Base-by-base conservation (phyloP, 352 stramenopile genomes). In the Stephanocyclus meneghinianus region DNA sequence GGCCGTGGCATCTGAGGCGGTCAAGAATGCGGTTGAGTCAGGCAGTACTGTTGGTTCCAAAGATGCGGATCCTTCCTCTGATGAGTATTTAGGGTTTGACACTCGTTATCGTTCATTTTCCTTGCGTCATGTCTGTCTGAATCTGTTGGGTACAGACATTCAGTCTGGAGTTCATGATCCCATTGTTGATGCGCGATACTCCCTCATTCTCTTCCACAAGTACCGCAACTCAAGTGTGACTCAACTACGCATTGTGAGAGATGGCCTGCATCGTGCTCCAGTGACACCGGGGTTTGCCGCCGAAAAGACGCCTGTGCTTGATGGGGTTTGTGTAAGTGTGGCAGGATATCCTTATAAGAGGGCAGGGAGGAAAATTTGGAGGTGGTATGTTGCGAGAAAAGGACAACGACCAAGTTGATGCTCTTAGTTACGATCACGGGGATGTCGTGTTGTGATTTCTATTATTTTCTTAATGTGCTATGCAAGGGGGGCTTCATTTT, bases 91-190 rank as follows among this genome's bases (percentile, higher is more conserved):
- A 8, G 72, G 66, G 15, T 78, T 82, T 55, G 72, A 69, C 21
- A 85, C 73, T 13, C 59, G 81, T 11, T 91, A 85, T 66, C 74
- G 83, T 21, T 68, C 60, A 18, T 91, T 89, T 44, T 84, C 70
- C 42, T 61, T 91, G 48, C 68, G 85, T 61, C 85, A 91, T 57
- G 72, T 81, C 10, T 85, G 82, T 59, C 47, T 91, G 13, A 82
- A 87, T 61, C 69, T 91, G 2, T 61, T 83, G 29, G 72, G 72
- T 13, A 72, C 71, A 30, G 85, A 91, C 60, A 89, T 91, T 59
- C 85, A 91, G 73, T 64, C 48, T 16, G 79, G 67, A 35, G 63
- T 78, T 30, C 85, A 91, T 59, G 76, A 91, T 73, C 85, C 85
- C 8, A 74, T 85, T 26, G 62, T 70, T 32, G 85, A 91, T 76